Percentiles rank a stretch among this genome's conserved stretches.
These are phyloP conservation scores for Termitomyces sp. DNA, from an alignment of 768 basidiomycete genomes.

Conservation along the genomic window DNA sequence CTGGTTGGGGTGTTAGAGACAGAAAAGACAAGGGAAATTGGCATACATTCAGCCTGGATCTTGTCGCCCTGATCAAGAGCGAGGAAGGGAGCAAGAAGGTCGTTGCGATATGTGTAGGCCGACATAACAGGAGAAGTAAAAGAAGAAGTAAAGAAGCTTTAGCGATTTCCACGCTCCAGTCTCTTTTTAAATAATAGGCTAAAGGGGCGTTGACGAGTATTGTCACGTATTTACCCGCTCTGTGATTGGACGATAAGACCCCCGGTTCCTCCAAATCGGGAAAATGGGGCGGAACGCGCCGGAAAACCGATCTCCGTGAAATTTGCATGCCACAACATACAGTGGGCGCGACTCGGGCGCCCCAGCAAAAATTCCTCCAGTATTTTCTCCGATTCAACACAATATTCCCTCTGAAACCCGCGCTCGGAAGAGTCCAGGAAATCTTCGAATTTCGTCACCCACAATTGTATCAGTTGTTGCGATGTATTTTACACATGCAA, in stretches of 20 bases:
- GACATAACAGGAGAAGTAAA: conserved; percentile 17
- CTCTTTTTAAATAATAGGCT: conserved; percentile 10
- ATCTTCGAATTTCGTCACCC: no score
- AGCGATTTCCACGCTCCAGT: conserved; percentile 7
- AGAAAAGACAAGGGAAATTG: conserved; percentile 4
- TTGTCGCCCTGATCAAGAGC: conserved; percentile 86
- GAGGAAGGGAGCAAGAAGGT: conserved; percentile 87
- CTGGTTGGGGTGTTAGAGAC: conserved; percentile 34
- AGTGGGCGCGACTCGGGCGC: not conserved
- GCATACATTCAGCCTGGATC: conserved; percentile 88
- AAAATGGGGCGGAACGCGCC: conserved; percentile 13
- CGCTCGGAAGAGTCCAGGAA: not conserved
- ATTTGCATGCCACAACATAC: not conserved
- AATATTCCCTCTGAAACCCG: not conserved
- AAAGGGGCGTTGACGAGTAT: conserved; percentile 17
- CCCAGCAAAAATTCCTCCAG: not conserved
- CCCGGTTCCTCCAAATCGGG: conserved; percentile 6
- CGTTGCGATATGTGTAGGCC: conserved; percentile 57
- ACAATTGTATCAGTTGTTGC: not conserved
- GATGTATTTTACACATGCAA: not conserved
- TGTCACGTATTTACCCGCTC: conserved; percentile 17
- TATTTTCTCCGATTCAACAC: not conserved
- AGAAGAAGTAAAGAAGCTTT: conserved; percentile 14
- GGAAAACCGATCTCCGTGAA: conserved; percentile 13
- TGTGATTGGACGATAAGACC: conserved; percentile 43